Evolutionary conservation across 352 stramenopile species (phyloP).

Genomic region (Plasmopara viticola): DNA sequence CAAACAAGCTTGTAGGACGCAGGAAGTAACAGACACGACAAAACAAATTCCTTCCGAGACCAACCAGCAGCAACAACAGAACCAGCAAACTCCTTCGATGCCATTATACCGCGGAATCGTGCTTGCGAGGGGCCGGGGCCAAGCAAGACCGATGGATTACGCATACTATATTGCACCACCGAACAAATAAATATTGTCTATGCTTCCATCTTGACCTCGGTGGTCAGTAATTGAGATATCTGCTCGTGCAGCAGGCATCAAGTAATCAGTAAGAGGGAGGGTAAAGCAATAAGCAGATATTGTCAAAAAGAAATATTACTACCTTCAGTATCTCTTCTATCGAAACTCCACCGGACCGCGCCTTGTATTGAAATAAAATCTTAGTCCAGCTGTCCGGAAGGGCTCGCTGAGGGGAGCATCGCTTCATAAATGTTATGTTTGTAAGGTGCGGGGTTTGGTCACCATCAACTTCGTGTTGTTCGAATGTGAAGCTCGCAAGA

Average conservation of each 20-base stretch:
- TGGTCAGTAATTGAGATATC: slow-evolving; percentile 21
- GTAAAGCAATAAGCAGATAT: background rate
- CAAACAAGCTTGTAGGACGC: slow-evolving; percentile 22
- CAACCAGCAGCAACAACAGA: slow-evolving; percentile 23
- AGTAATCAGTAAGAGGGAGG: slow-evolving; percentile 1
- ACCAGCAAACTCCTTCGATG: slow-evolving; percentile 30
- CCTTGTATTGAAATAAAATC: slow-evolving; percentile 77
- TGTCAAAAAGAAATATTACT: background rate
- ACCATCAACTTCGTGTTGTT: slow-evolving; percentile 45
- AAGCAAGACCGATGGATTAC: slow-evolving; percentile 39
- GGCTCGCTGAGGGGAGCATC: slow-evolving; percentile 75
- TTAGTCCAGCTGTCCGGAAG: slow-evolving; percentile 87
- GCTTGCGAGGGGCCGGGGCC: slow-evolving; percentile 45
- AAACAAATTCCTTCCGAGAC: slow-evolving; percentile 14
- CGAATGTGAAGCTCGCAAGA: slow-evolving; percentile 73
- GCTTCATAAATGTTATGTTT: slow-evolving; percentile 57
- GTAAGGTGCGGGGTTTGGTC: slow-evolving; percentile 41
- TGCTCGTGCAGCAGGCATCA: slow-evolving; percentile 4
- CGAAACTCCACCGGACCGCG: slow-evolving; percentile 48
- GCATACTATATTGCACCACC: slow-evolving; percentile 16
- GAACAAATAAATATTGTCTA: slow-evolving; percentile 31
- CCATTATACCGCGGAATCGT: slow-evolving; percentile 74
- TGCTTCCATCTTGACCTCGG: slow-evolving; percentile 31
- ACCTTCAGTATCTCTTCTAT: slow-evolving; percentile 68
- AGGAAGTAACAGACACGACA: slow-evolving; percentile 7